A percentile compares a stretch with the other conserved stretches of the same genome.
phyloP scores from a whole-genome alignment of 148 eudicot species.

The Nepenthes mirabilis region DNA sequence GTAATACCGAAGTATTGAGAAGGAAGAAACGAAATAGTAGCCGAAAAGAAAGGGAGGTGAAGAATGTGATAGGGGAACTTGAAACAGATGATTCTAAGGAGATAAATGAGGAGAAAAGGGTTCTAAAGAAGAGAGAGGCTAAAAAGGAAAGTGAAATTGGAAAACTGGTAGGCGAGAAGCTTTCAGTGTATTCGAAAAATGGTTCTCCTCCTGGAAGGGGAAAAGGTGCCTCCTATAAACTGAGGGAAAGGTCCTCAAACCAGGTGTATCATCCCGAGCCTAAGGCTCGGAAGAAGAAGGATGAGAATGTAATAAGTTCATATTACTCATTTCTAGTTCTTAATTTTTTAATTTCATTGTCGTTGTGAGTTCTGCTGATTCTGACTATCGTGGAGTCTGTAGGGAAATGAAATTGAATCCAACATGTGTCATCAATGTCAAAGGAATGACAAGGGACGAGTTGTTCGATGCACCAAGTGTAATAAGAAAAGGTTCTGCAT shows the following conservation, averaged over 20 bases:
- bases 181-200: no score
- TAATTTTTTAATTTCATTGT: neutral
- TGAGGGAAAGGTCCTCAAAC: neutral
- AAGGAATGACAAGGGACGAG: conserved; percentile 38
- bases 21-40: no score
- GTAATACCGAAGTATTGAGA: no score
- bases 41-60: no score
- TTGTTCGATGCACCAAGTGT: conserved; percentile 32
- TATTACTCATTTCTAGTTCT: neutral
- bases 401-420: conserved; percentile 27
- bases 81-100: no score
- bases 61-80: no score
- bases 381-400: neutral
- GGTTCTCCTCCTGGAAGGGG: neutral
- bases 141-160: neutral
- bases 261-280: neutral
- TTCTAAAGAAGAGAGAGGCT: neutral
- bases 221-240: neutral
- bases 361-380: neutral
- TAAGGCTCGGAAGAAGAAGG: neutral
- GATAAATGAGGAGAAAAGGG: neutral
- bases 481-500: conserved; percentile 27
- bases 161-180: neutral
- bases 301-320: neutral
- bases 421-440: conserved; percentile 53